Percentiles rank a stretch among this genome's conserved stretches.
Evolutionary conservation across 768 basidiomycete species (phyloP).

Genomic region (Rhodosporidiobolus odoratus): DNA sequence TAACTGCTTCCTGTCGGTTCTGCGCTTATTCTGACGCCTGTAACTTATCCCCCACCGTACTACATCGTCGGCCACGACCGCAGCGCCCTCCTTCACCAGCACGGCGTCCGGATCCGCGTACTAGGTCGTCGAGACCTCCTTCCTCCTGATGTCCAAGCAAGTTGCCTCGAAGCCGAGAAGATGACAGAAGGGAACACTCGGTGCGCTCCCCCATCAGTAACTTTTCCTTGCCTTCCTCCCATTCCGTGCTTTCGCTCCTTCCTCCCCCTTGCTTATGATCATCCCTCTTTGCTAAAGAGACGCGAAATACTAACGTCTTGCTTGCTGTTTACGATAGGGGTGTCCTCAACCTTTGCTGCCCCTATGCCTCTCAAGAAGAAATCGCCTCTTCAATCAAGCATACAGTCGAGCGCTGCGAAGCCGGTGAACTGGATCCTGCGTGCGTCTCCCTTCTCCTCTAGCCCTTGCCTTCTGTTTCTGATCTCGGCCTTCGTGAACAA

Average conservation of each 20-base stretch:
- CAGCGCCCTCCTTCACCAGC: constrained; percentile 71
- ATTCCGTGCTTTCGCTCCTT: background rate
- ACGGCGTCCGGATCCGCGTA: constrained; percentile 78
- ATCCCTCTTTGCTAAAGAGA: no score
- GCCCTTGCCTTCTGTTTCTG: background rate
- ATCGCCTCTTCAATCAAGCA: constrained; percentile 71
- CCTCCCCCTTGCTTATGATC: no score
- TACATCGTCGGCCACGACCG: background rate
- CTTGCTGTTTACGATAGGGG: constrained; percentile 53
- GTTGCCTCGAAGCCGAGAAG: constrained; percentile 64
- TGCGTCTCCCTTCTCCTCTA: background rate
- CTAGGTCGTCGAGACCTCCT: constrained; percentile 71
- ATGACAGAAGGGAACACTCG: constrained; percentile 67
- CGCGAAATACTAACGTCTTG: no score
- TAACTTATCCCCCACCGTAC: background rate
- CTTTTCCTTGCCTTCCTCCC: background rate
- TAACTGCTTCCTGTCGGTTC: background rate
- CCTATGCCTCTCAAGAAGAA: constrained; percentile 86
- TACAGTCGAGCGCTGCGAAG: background rate
- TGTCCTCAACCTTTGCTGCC: constrained; percentile 84
- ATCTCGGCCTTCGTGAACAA: no score
- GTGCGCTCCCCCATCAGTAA: constrained; percentile 49
- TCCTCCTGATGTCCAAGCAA: constrained; percentile 66
- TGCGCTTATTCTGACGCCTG: background rate
- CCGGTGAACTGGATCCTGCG: background rate